Conservation (phyloP, 176 grass and related monocot species). For the Pontederia paniculata region DNA sequence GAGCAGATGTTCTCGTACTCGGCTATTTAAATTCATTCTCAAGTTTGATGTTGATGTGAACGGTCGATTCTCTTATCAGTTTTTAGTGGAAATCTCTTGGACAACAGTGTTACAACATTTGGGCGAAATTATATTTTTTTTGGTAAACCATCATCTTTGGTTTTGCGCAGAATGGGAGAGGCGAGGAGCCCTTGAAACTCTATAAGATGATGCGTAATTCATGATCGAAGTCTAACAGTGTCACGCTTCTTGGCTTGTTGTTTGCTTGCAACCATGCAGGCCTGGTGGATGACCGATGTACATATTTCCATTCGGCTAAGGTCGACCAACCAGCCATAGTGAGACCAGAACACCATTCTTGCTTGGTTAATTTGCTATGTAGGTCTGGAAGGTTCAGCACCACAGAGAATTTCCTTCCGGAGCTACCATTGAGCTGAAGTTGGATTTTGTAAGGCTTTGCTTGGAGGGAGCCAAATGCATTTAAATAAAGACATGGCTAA, state of each 20-base stretch:
- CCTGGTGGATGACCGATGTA: constrained; percentile 48
- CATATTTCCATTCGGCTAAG: constrained; percentile 35
- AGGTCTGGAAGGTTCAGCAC: constrained; percentile 41
- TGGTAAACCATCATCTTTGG: constrained; percentile 38
- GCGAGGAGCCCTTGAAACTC: constrained; percentile 37
- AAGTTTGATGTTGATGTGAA: constrained; percentile 28
- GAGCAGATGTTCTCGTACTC: constrained; percentile 63
- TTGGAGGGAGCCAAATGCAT: constrained; percentile 53
- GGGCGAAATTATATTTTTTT: constrained; percentile 49
- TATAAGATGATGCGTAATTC: constrained; percentile 36
- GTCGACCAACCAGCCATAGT: constrained; percentile 34
- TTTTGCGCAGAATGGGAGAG: constrained; percentile 22
- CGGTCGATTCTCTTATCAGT: constrained; percentile 51
- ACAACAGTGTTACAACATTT: constrained; percentile 52
- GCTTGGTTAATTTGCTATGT: constrained; percentile 56
- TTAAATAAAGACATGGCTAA: constrained; percentile 45
- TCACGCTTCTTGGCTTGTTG: constrained; percentile 53
- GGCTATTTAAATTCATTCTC: constrained; percentile 53
- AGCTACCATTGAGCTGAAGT: constrained; percentile 59
- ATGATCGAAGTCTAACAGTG: constrained; percentile 30
- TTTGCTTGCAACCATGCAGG: constrained; percentile 73
- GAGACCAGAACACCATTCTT: constrained; percentile 66
- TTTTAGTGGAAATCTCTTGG: constrained; percentile 68
- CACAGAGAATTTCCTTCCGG: constrained; percentile 51
- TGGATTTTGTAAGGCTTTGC: constrained; percentile 72